Evolutionary conservation across 305 asterid genomes (phyloP).

Genomic region (Rubia tinctorum): DNA sequence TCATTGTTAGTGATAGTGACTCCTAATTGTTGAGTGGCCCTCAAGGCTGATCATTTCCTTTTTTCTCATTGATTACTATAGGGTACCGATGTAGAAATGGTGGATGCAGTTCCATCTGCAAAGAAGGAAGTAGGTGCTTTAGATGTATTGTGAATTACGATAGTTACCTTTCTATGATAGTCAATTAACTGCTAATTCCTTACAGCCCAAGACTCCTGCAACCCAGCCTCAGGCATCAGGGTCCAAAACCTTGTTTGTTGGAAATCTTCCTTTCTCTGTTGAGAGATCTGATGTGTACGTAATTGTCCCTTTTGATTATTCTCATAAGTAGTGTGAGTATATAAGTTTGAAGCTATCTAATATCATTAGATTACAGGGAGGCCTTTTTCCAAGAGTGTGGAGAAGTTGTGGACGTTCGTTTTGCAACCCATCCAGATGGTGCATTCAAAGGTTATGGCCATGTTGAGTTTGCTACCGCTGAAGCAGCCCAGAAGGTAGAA

Average conservation of each 20-base stretch:
- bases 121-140: conserved; percentile 34
- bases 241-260: conserved; percentile 65
- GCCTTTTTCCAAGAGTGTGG: conserved; percentile 71
- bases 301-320: background rate
- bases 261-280: conserved; percentile 63
- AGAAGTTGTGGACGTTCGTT: conserved; percentile 60
- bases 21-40: background rate
- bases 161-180: background rate
- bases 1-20: background rate
- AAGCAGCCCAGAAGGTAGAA: conserved; percentile 65
- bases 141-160: background rate
- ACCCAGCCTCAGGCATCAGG: conserved; percentile 40
- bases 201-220: conserved; percentile 54
- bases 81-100: conserved; percentile 44
- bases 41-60: background rate
- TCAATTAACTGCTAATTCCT: conserved; percentile 1
- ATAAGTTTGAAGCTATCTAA: background rate
- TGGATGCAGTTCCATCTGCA: conserved; percentile 26
- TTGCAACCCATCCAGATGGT: conserved; percentile 48
- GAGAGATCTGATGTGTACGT: conserved; percentile 68
- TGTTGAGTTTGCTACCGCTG: conserved; percentile 72
- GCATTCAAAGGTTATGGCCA: conserved; percentile 77
- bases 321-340: background rate
- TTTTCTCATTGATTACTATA: conserved; percentile 6
- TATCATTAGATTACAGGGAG: conserved; percentile 38